Evolutionary conservation across 768 basidiomycete genomes (phyloP).

Genomic region (Suillus hirtellus): DNA sequence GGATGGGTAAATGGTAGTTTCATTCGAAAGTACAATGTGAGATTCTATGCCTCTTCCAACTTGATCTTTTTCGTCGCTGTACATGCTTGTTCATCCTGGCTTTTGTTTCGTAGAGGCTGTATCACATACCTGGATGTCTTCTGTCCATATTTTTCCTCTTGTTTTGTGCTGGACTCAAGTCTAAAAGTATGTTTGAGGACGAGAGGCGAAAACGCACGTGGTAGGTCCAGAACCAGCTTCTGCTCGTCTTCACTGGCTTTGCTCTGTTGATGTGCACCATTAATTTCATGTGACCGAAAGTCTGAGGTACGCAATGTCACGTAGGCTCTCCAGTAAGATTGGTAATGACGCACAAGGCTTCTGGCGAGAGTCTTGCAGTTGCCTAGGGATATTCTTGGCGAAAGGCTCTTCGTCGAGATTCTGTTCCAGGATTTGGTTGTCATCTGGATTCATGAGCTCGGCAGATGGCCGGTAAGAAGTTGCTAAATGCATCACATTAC

Average conservation of each 20-base stretch:
- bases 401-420: background rate
- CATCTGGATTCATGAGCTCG: conserved; percentile 16
- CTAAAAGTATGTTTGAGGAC: background rate
- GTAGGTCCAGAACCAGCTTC: background rate
- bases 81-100: background rate
- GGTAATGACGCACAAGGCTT: background rate
- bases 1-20: conserved; percentile 24
- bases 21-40: background rate
- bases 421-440: background rate
- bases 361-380: background rate
- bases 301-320: background rate
- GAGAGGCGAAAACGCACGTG: background rate
- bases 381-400: background rate
- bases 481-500: background rate
- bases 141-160: conserved; percentile 1
- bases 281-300: conserved; percentile 13
- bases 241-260: background rate
- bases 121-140: conserved; percentile 1
- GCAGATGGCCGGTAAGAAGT: conserved; percentile 14
- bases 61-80: conserved; percentile 13
- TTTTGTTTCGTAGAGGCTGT: background rate
- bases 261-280: conserved; percentile 2
- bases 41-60: conserved; percentile 6
- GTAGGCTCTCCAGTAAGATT: background rate
- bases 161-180: background rate